A percentile compares a stretch with the other conserved stretches of the same genome.
These are phyloP conservation scores for Massarina eburnea DNA, from an alignment of 2,329 filamentous ascomycete species.

Conservation along the genomic window DNA sequence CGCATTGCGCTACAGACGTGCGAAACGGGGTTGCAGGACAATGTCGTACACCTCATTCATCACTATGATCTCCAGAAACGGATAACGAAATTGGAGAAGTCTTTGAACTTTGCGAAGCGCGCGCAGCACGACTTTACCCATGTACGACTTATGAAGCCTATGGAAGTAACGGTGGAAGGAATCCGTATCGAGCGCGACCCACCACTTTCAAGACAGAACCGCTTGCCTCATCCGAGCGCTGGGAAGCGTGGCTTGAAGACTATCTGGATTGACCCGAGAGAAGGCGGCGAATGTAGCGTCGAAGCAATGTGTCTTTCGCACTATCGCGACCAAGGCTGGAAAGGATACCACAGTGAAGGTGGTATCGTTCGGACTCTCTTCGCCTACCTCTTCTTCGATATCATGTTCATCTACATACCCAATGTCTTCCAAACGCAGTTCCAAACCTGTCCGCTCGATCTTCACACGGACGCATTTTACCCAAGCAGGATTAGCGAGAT, in stretches of 20 bases:
- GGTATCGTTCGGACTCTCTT: slow-evolving; percentile 85
- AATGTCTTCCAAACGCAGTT: slow-evolving; percentile 97
- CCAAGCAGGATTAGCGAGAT: slow-evolving; percentile 84
- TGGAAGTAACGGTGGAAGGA: slow-evolving; percentile 74
- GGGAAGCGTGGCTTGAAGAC: slow-evolving; percentile 66
- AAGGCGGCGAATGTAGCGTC: slow-evolving; percentile 77
- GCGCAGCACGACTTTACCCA: slow-evolving; percentile 93
- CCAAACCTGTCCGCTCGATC: slow-evolving; percentile 89
- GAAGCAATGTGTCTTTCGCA: slow-evolving; percentile 91
- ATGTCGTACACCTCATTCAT: slow-evolving; percentile 85
- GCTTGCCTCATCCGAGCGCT: slow-evolving; percentile 35
- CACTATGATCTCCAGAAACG: slow-evolving; percentile 95
- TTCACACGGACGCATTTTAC: slow-evolving; percentile 93
- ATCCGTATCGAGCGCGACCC: slow-evolving; percentile 71
- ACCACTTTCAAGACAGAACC: slow-evolving; percentile 30
- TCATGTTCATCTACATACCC: slow-evolving; percentile 88
- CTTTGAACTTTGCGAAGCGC: slow-evolving; percentile 77
- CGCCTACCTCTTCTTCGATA: slow-evolving; percentile 86
- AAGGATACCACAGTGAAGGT: slow-evolving; percentile 91
- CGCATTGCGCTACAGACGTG: slow-evolving; percentile 76
- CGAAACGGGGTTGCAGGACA: slow-evolving; percentile 82
- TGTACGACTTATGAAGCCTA: slow-evolving; percentile 73
- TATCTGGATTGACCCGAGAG: slow-evolving; percentile 79
- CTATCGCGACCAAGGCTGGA: slow-evolving; percentile 84
- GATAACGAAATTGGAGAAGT: slow-evolving; percentile 85